phyloP scores from a whole-genome alignment of 2,329 filamentous ascomycete genomes.

The Myriosclerotinia curreyana region DNA sequence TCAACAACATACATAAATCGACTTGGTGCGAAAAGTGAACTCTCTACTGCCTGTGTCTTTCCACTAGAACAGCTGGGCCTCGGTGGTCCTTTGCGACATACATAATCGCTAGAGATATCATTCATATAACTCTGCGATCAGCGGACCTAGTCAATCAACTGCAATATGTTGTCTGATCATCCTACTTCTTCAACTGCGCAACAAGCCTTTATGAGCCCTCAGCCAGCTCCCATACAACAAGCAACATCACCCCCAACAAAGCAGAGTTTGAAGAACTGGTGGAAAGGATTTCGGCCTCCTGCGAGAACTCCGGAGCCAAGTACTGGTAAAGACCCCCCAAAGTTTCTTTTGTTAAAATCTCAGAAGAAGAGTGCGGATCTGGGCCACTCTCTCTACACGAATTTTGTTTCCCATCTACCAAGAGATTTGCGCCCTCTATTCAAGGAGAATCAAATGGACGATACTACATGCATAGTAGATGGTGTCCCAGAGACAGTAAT shows the following conservation, averaged over 20 bases:
- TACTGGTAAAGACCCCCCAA: slow-evolving; percentile 21
- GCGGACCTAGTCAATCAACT: slow-evolving; percentile 24
- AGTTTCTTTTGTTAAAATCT: slow-evolving; percentile 24
- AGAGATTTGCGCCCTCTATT: slow-evolving; percentile 9
- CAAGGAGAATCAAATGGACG: slow-evolving; percentile 16
- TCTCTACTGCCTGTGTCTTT: slow-evolving; percentile 24
- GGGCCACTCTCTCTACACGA: slow-evolving; percentile 2
- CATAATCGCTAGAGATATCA: slow-evolving; percentile 22
- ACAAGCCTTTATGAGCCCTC: slow-evolving; percentile 35
- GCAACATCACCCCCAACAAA: slow-evolving; percentile 73
- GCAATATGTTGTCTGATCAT: slow-evolving; percentile 34
- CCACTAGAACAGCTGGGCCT: slow-evolving; percentile 23
- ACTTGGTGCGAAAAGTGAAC: slow-evolving; percentile 16
- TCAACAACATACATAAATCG: slow-evolving; percentile 13
- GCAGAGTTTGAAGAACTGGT: slow-evolving; percentile 91
- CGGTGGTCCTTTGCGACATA: slow-evolving; percentile 25
- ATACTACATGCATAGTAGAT: slow-evolving; percentile 5
- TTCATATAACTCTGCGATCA: slow-evolving; percentile 24
- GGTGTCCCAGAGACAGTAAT: slow-evolving; percentile 6
- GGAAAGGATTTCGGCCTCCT: slow-evolving; percentile 86
- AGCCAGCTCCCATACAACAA: slow-evolving; percentile 34
- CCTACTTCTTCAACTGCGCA: slow-evolving; percentile 33
- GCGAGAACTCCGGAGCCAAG: slow-evolving; percentile 52
- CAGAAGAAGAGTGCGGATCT: slow-evolving; percentile 12
- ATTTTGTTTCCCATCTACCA: slow-evolving; percentile 10